Evolutionary conservation across 192 early-diverging fungal genomes (phyloP).

Genomic region (Podochytrium sp.): DNA sequence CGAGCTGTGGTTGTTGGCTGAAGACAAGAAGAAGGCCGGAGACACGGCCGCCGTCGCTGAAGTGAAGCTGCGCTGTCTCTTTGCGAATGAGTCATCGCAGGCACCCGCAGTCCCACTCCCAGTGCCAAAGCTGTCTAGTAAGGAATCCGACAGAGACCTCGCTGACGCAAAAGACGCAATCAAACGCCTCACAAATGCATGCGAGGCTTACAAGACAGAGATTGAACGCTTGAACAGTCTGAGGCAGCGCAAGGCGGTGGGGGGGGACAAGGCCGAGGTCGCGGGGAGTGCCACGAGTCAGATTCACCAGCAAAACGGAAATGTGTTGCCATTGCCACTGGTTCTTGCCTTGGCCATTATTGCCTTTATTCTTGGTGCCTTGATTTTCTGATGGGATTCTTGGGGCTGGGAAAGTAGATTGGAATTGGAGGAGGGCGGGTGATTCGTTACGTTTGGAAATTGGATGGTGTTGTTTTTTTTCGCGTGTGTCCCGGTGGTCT

Average conservation of each 20-base stretch:
- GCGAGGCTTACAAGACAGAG: conserved; percentile 60
- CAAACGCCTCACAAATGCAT: conserved; percentile 48
- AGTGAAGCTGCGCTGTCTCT: conserved; percentile 50
- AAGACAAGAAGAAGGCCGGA: conserved; percentile 45
- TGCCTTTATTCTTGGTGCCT: conserved; percentile 45
- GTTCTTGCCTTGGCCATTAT: conserved; percentile 38
- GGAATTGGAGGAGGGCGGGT: no score
- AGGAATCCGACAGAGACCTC: conserved; percentile 28
- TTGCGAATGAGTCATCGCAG: conserved; percentile 16
- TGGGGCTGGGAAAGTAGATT: no score
- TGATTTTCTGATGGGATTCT: conserved; percentile 43
- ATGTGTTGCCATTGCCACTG: conserved; percentile 17
- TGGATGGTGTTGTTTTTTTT: no score
- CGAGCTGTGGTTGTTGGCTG: conserved; percentile 53
- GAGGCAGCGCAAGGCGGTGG: conserved; percentile 41
- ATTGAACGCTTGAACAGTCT: conserved; percentile 53
- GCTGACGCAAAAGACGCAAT: conserved; percentile 48
- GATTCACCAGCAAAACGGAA: conserved; percentile 6
- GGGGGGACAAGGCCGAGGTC: neutral
- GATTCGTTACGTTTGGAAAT: no score
- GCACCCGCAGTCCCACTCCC: neutral
- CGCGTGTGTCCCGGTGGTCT: no score
- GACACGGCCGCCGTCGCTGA: conserved; percentile 43
- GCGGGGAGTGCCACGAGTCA: neutral
- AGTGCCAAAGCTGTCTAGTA: neutral